phyloP scores from a whole-genome alignment of 1,284 basidiomycete species.

The Rhodotorula sp. region DNA sequence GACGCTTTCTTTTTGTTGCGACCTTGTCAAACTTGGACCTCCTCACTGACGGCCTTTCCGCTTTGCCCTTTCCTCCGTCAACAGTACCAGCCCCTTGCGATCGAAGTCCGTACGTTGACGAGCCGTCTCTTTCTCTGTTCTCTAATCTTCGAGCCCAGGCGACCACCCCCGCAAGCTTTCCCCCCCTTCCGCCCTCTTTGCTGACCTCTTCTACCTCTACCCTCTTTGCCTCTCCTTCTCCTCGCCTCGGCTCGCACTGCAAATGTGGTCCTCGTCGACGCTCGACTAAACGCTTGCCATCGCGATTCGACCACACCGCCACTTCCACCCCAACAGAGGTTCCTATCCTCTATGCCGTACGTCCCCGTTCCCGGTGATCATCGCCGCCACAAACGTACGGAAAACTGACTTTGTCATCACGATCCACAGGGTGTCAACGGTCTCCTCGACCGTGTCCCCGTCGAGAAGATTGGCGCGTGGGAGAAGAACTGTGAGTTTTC shows the following conservation, averaged over 20 bases:
- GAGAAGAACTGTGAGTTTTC: constrained; percentile 51
- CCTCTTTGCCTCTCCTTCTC: neutral
- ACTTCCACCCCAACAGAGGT: constrained; percentile 54
- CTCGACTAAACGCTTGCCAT: neutral
- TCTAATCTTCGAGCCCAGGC: neutral
- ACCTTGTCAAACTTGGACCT: no score
- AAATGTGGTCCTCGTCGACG: neutral
- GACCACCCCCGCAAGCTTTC: neutral
- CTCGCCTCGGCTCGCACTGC: no score
- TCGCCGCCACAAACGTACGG: constrained; percentile 70
- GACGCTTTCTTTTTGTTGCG: no score
- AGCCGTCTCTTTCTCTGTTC: neutral
- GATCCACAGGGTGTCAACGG: constrained; percentile 99
- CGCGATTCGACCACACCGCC: constrained; percentile 56
- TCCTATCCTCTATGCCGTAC: constrained; percentile 58
- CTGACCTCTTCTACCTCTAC: neutral
- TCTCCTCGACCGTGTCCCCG: constrained; percentile 62
- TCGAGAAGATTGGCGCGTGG: constrained; percentile 73
- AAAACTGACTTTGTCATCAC: constrained; percentile 52
- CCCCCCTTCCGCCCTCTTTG: no score
- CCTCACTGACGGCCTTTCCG: neutral
- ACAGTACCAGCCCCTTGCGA: constrained; percentile 63
- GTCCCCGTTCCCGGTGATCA: neutral
- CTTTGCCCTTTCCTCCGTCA: neutral
- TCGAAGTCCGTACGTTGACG: constrained; percentile 82